These are phyloP conservation scores for Graphilbum fragrans DNA, from an alignment of 2,329 filamentous ascomycete species.

Conservation along the genomic window DNA sequence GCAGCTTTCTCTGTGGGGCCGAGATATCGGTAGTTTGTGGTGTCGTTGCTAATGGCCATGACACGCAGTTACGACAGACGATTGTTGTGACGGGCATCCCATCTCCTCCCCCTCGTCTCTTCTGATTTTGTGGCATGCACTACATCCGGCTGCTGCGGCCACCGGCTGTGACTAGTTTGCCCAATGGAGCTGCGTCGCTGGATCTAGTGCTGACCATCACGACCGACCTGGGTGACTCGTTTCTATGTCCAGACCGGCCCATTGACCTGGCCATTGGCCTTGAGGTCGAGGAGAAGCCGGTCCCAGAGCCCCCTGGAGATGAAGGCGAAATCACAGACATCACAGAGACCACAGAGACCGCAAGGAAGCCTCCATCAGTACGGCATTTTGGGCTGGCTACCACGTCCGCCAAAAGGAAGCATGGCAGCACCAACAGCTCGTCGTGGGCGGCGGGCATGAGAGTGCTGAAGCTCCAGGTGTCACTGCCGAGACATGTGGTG, in stretches of 20 bases:
- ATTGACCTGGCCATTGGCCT: conserved; percentile 26
- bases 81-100: no score
- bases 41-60: no score
- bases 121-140: conserved; percentile 38
- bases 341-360: no score
- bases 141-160: conserved; percentile 43
- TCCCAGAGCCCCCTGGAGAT: neutral
- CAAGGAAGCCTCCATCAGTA: no score
- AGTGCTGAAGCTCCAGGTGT: conserved; percentile 20
- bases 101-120: no score
- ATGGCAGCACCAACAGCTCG: conserved; percentile 1
- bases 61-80: no score
- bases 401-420: neutral
- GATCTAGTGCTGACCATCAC: conserved; percentile 41
- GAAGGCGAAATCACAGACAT: no score
- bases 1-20: no score
- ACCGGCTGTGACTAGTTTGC: conserved; percentile 22
- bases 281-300: conserved; percentile 2
- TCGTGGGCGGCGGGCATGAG: conserved; percentile 21
- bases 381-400: conserved; percentile 2
- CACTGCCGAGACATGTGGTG: no score
- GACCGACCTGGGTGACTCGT: conserved; percentile 45
- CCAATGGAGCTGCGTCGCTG: conserved; percentile 18
- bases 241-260: conserved; percentile 31
- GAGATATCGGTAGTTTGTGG: no score